phyloP scores from a whole-genome alignment of 2,329 filamentous ascomycete species.

The Seiridium unicorne region DNA sequence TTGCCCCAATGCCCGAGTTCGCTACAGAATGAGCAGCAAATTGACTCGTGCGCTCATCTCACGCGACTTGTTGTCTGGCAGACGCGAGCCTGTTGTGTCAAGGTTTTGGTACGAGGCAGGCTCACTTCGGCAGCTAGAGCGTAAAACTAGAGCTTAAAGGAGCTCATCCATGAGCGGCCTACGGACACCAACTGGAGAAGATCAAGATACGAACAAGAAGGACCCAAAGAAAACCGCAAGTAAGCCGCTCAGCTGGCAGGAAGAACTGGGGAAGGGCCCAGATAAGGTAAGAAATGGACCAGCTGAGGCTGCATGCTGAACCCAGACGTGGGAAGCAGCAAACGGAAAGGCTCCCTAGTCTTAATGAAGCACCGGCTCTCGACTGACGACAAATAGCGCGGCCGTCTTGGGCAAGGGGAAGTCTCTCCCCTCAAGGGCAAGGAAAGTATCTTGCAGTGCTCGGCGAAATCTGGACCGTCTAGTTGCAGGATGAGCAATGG shows the following conservation, averaged over 20 bases:
- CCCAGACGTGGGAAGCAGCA: background rate
- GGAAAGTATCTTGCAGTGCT: too few species aligned
- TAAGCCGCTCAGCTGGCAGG: background rate
- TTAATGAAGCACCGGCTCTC: background rate
- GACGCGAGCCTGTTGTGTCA: background rate
- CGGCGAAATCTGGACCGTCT: too few species aligned
- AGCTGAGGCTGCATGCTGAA: background rate
- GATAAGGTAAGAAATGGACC: background rate
- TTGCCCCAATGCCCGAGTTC: background rate
- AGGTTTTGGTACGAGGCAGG: too few species aligned
- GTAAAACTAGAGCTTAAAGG: background rate
- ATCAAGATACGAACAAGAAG: background rate
- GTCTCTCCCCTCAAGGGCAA: too few species aligned
- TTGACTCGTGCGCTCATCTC: background rate
- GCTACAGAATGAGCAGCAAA: background rate
- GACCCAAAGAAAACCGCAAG: background rate
- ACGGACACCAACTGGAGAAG: background rate
- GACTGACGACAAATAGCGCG: too few species aligned
- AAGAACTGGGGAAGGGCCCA: background rate
- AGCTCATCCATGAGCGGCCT: background rate
- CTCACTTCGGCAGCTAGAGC: background rate
- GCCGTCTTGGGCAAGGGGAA: too few species aligned
- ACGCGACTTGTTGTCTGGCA: background rate
- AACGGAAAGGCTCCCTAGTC: background rate
- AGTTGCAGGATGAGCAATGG: background rate